A percentile compares a stretch with the other conserved stretches of the same genome.
These are phyloP conservation scores for Collariella sp. DNA, from an alignment of 495 filamentous ascomycete species.

Conservation along the genomic window DNA sequence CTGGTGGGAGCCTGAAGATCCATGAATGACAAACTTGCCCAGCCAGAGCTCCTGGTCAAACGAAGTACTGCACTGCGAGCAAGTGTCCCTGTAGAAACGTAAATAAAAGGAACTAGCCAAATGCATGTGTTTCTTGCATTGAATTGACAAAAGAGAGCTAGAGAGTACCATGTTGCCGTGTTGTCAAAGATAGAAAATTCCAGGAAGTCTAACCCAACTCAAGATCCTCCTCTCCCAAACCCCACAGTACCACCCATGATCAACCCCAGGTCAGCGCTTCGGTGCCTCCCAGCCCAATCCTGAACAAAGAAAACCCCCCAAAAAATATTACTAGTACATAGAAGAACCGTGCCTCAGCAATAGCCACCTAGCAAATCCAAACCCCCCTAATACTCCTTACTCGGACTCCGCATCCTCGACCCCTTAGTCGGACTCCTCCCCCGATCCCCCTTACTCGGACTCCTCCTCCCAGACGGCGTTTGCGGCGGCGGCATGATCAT, in stretches of 20 bases:
- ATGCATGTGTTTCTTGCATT: no score
- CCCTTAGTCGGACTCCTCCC: slow-evolving; percentile 35
- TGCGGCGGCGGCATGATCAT: slow-evolving; percentile 32
- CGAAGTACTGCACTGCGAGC: no score
- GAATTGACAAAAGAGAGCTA: not conserved
- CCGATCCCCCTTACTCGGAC: slow-evolving; percentile 39
- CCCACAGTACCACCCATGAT: not conserved
- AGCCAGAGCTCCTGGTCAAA: no score
- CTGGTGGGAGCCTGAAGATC: no score
- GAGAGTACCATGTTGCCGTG: not conserved
- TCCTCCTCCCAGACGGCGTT: slow-evolving; percentile 32
- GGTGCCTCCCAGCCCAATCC: not conserved
- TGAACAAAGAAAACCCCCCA: not conserved
- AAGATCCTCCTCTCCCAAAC: not conserved
- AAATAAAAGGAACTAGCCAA: no score
- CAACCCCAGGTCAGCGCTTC: not conserved
- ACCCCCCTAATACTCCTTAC: slow-evolving; percentile 28
- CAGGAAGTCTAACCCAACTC: not conserved
- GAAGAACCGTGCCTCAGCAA: not conserved
- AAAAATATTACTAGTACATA: slow-evolving; percentile 1
- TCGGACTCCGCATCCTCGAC: slow-evolving; percentile 26
- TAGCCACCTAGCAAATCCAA: not conserved
- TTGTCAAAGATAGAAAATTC: not conserved
- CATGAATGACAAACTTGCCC: no score
- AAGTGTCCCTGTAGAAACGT: no score